These are phyloP conservation scores for Fusarium odoratissimum DNA, from an alignment of 2,329 filamentous ascomycete species.

Conservation along the genomic window DNA sequence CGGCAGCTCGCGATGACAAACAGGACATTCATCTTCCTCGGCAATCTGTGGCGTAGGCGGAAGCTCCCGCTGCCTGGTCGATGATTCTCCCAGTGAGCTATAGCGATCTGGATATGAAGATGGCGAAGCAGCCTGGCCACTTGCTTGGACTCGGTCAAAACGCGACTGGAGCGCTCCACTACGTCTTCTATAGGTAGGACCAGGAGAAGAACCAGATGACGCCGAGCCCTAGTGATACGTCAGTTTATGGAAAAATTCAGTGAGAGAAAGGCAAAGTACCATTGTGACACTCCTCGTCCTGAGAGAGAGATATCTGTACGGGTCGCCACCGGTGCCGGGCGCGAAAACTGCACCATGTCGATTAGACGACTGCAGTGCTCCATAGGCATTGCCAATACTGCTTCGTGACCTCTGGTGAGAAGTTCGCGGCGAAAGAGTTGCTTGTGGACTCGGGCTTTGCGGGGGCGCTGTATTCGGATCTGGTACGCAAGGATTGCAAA, in stretches of 20 bases:
- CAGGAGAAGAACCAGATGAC: constrained; percentile 40
- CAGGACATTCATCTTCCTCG: constrained; percentile 83
- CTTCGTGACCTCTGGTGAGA: constrained; percentile 61
- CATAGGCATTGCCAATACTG: constrained; percentile 52
- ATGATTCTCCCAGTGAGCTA: constrained; percentile 49
- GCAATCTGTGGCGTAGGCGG: constrained; percentile 63
- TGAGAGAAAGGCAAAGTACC: constrained; percentile 51
- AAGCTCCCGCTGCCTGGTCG: constrained; percentile 53
- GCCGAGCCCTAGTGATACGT: constrained; percentile 21
- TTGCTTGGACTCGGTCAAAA: constrained; percentile 55
- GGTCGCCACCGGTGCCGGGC: constrained; percentile 48
- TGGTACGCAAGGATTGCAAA: constrained; percentile 72
- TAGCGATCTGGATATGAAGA: constrained; percentile 49
- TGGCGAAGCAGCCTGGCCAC: constrained; percentile 49
- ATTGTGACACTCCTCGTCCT: constrained; percentile 61
- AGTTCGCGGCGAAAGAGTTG: constrained; percentile 50
- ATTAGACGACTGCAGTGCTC: constrained; percentile 44
- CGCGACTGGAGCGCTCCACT: constrained; percentile 51
- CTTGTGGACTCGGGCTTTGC: constrained; percentile 53
- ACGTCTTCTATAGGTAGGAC: constrained; percentile 45
- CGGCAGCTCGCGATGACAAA: constrained; percentile 79
- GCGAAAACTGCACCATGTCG: constrained; percentile 54
- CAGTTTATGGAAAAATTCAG: constrained; percentile 1
- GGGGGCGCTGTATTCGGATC: constrained; percentile 70
- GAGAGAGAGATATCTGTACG: constrained; percentile 49